Percentiles rank a stretch among this genome's conserved stretches.
These are phyloP conservation scores for Fusarium musae DNA, from an alignment of 2,329 filamentous ascomycete genomes.

Conservation along the genomic window DNA sequence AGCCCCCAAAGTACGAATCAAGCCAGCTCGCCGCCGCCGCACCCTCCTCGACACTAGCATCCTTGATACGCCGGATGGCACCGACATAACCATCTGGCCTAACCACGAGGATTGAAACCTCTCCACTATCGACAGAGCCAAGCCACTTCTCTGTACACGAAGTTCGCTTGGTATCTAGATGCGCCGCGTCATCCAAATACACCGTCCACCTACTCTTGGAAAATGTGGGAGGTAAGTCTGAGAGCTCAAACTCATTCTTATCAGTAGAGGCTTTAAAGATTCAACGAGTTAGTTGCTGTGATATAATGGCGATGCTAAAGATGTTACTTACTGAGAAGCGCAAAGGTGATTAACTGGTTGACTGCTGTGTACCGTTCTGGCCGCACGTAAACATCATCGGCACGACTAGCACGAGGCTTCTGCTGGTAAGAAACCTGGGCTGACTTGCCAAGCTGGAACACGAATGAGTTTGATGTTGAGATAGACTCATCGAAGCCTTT, in stretches of 20 bases:
- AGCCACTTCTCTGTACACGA: constrained; percentile 76
- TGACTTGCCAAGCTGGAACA: constrained; percentile 67
- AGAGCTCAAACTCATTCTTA: constrained; percentile 73
- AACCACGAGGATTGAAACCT: constrained; percentile 73
- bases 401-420: constrained; percentile 65
- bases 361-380: constrained; percentile 75
- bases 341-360: constrained; percentile 76
- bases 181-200: constrained; percentile 73
- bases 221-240: constrained; percentile 69
- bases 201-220: constrained; percentile 76
- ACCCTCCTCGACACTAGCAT: constrained; percentile 60
- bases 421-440: constrained; percentile 70
- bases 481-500: constrained; percentile 66
- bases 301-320: too few relatives aligned
- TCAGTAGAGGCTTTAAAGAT: constrained; percentile 62
- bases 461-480: constrained; percentile 60
- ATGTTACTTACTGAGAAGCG: constrained; percentile 67
- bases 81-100: constrained; percentile 80
- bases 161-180: constrained; percentile 61
- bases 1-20: constrained; percentile 64
- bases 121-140: constrained; percentile 63
- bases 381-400: constrained; percentile 73
- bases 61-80: constrained; percentile 66
- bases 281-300: constrained; percentile 12
- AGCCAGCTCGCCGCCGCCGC: constrained; percentile 64